Evolutionary conservation across 2,329 filamentous ascomycete genomes (phyloP), one percentile per base, ranked within the genome.

Genomic region (Fusarium veterinarium): DNA sequence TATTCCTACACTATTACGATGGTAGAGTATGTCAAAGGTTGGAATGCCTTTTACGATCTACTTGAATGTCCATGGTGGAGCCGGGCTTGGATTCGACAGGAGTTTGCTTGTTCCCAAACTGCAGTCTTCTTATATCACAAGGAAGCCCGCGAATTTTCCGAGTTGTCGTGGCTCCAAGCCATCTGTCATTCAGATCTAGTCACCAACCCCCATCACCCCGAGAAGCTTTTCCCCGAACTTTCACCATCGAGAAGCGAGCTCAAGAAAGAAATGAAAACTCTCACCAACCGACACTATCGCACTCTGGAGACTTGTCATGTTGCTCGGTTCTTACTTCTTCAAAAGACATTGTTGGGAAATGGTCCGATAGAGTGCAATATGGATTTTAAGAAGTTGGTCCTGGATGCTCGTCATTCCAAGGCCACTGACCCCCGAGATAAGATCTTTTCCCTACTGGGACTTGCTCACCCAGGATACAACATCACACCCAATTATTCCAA

Each of bases 331-430:
- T 49, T 49, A 13, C n/a, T 52, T 25, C 31, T 16, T 19, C 31
- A 11, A 3, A 52, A 35, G 31, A 28, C 3, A 0, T 11, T 23
- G 8, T 14, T 23, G 8, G 31, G 16, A 7, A 0, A 52, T 20
- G 17, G 12, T 0, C n/a, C 31, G n/a, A 5, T 35, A 37, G 33
- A 25, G 8, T 51, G 33, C 33, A 20, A 52, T 8, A 12, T 52
- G 48, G 48, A 52, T 2, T 28, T 52, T 2, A 37, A 52, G 12
- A 16, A 16, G 8, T 25, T 52, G 17, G 31, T 12, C 3, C 8
- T 37, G 12, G 8, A 37, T 20, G n/a, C 31, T 14, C 31, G 3
- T 5, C 3, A 20, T 16, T 52, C 31, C 8, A 25, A 23, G 17
- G 48, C 48, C 2, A 25, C 48, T 10, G 48, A 37, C 1, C 49